A percentile compares a stretch with the other conserved stretches of the same genome.
Evolutionary conservation across 2,329 filamentous ascomycete species (phyloP).

Genomic region (Botrytis paeoniae): DNA sequence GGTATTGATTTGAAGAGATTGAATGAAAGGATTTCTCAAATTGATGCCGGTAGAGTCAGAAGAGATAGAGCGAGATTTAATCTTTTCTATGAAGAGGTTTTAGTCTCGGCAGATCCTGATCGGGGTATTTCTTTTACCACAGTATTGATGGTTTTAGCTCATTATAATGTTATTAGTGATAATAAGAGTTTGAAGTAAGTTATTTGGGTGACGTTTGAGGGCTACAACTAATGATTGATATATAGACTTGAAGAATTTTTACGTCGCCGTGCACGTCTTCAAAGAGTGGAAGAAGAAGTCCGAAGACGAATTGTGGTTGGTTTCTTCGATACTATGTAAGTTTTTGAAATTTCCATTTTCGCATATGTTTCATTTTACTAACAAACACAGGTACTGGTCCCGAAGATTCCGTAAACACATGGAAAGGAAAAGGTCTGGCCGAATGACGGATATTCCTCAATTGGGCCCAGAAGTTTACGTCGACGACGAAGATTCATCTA

Average conservation of each 20-base stretch:
- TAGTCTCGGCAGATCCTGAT: constrained; percentile 88
- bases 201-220: background rate
- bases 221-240: constrained; percentile 35
- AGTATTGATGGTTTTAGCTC: constrained; percentile 90
- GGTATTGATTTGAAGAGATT: constrained; percentile 72
- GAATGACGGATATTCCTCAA: constrained; percentile 75
- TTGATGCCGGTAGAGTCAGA: constrained; percentile 74
- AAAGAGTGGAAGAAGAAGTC: constrained; percentile 93
- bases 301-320: constrained; percentile 85
- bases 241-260: constrained; percentile 86
- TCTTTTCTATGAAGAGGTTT: constrained; percentile 93
- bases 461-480: constrained; percentile 87
- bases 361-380: constrained; percentile 25
- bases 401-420: constrained; percentile 75
- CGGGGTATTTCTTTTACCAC: constrained; percentile 88
- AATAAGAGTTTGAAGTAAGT: constrained; percentile 83
- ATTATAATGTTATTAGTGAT: constrained; percentile 98
- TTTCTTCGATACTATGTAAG: constrained; percentile 88
- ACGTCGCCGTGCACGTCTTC: constrained; percentile 81
- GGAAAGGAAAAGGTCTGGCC: constrained; percentile 68
- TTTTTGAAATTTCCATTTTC: background rate
- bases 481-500: constrained; percentile 62
- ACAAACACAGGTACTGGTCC: constrained; percentile 65
- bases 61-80: constrained; percentile 77
- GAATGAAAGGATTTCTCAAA: constrained; percentile 66